Evolutionary conservation across 192 early-diverging fungal species (phyloP), one percentile per base, ranked within the genome.

Genomic region (Gorgonomyces haynaldii): DNA sequence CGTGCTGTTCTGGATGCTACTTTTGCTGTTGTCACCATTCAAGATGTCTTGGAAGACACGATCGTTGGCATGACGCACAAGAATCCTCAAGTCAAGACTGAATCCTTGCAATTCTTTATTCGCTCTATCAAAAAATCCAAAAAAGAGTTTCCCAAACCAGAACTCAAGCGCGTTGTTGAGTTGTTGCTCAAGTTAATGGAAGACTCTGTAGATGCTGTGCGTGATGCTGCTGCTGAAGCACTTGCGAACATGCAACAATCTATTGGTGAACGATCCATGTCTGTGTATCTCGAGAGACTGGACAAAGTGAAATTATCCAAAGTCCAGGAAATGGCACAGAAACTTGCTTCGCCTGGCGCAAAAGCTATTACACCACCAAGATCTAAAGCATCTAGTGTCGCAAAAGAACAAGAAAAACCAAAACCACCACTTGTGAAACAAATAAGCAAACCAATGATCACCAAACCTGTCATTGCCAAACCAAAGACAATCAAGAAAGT

Each of bases 171-270:
- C 17, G 64, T 88, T 0, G 67, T 76, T 7, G 91, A 96, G 23
- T 69, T 81, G 50, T 60, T 91, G 17, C 69, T 88, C 17, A 78
- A 83, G 40, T 34, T 66, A 0, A 58, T 88, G 13, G 91, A 97
- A 25, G 96, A 97, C 54, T 75, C 82, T 29, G 85, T 83, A 57
- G 78, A 78, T 1, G 66, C 66, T 19, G 88, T 91, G 27, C 80
- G 96, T 50, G 88, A 92, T 25, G 76, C 81, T 9, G 74, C 82
- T 4, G 81, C 83, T 0, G 88, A 95, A 53, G 82, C 80, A 17
- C 53, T 99, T 10, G 96, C 91, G 4, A 90, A 86, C 0, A 58
- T 99, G 42, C 85, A 91, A 69, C 88, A 88, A 58, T 70, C 85
- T 13, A 81, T 91, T 4, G 82, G 85, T 1, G 88, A 91, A 34